Conservation (phyloP, 2,329 filamentous ascomycete genomes). For the Stylonectria norvegica region DNA sequence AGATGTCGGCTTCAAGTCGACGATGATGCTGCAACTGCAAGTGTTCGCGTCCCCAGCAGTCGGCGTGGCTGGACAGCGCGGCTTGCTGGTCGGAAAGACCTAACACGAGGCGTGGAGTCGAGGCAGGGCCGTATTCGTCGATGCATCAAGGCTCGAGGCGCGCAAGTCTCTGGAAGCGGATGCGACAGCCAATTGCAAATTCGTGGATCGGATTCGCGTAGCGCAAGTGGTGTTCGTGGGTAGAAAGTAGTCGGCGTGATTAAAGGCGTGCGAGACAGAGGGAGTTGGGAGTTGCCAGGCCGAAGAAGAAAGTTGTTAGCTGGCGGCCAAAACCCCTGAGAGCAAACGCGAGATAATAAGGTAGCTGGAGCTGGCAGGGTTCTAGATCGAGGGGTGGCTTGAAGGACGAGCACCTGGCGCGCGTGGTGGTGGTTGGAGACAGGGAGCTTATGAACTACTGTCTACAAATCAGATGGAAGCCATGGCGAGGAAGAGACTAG, state of each 20-base stretch:
- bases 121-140: constrained; percentile 14
- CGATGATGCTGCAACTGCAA: constrained; percentile 12
- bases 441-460: too few relatives aligned
- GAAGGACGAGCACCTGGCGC: too few relatives aligned
- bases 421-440: constrained; percentile 9
- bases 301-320: constrained; percentile 12
- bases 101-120: not conserved
- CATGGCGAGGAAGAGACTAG: too few relatives aligned
- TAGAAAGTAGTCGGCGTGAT: constrained; percentile 4
- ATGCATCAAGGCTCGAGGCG: constrained; percentile 30
- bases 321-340: constrained; percentile 27
- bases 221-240: constrained; percentile 4
- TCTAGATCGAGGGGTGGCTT: constrained; percentile 30
- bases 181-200: constrained; percentile 24
- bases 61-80: constrained; percentile 16
- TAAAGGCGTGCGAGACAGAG: not conserved
- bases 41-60: constrained; percentile 14
- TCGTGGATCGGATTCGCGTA: constrained; percentile 23
- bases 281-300: not conserved
- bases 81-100: constrained; percentile 17
- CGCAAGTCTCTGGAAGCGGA: constrained; percentile 19
- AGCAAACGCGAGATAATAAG: constrained; percentile 31
- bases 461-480: too few relatives aligned
- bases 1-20: constrained; percentile 15
- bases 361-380: constrained; percentile 27